These are phyloP conservation scores for Incumbomyces lentus DNA, from an alignment of 2,329 filamentous ascomycete species.

Conservation along the genomic window DNA sequence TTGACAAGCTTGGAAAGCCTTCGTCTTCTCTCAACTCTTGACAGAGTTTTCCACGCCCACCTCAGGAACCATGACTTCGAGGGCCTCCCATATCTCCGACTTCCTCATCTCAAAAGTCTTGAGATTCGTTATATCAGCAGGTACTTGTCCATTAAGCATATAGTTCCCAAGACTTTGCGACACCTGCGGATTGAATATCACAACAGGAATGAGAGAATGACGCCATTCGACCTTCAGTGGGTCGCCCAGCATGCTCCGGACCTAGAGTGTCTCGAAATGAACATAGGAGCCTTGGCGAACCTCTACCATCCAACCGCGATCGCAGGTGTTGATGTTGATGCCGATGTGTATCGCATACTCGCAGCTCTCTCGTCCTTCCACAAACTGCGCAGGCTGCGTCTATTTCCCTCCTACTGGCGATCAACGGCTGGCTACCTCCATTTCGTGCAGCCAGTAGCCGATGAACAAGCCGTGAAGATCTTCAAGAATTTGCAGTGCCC, in stretches of 20 bases:
- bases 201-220: constrained; percentile 12
- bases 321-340: constrained; percentile 19
- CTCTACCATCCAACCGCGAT: constrained; percentile 20
- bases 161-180: constrained; percentile 11
- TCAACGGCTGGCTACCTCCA: background rate
- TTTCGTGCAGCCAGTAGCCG: constrained; percentile 9
- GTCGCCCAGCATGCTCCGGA: constrained; percentile 13
- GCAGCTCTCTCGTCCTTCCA: constrained; percentile 16
- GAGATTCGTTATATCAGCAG: constrained; percentile 19
- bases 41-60: constrained; percentile 4
- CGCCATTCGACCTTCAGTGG: constrained; percentile 11
- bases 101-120: constrained; percentile 13
- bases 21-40: background rate
- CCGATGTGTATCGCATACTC: constrained; percentile 18
- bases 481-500: constrained; percentile 16
- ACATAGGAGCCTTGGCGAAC: constrained; percentile 18
- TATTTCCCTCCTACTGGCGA: constrained; percentile 19
- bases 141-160: constrained; percentile 14
- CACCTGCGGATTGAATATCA: constrained; percentile 10
- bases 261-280: constrained; percentile 18
- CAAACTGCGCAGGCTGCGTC: constrained; percentile 16
- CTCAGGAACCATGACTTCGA: constrained; percentile 6
- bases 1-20: constrained; percentile 3
- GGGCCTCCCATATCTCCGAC: constrained; percentile 4
- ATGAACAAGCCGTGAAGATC: constrained; percentile 19